Evolutionary conservation across 2,329 filamentous ascomycete species (phyloP).

Genomic region (Coniochaeta sp.): DNA sequence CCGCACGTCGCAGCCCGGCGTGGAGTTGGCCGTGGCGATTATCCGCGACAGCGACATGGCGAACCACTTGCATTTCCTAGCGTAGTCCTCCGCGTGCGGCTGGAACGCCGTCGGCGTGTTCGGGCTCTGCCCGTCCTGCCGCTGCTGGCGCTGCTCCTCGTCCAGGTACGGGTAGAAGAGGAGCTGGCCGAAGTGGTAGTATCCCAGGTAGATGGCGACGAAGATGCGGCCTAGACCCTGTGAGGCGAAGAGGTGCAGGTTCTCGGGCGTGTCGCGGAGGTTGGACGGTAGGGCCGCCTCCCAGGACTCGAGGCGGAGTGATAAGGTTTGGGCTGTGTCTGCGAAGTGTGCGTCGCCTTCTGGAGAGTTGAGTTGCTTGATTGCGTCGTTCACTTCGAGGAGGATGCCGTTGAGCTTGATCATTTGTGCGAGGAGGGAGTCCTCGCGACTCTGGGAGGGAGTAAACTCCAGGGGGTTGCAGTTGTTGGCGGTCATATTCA

Average conservation of each 20-base stretch:
- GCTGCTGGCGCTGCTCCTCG: conserved; percentile 6
- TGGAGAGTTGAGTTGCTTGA: conserved; percentile 19
- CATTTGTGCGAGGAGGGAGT: conserved; percentile 14
- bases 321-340: neutral
- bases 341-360: conserved; percentile 16
- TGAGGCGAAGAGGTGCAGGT: conserved; percentile 26
- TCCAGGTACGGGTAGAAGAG: conserved; percentile 38
- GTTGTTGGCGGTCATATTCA: conserved; percentile 8
- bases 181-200: conserved; percentile 37
- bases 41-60: conserved; percentile 29
- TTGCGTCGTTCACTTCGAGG: conserved; percentile 25
- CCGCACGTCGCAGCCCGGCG: conserved; percentile 28
- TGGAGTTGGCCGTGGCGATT: conserved; percentile 27
- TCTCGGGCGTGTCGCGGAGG: conserved; percentile 27
- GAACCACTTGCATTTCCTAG: conserved; percentile 29
- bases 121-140: neutral
- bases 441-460: neutral
- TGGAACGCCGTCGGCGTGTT: neutral
- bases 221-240: conserved; percentile 33
- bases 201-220: conserved; percentile 35
- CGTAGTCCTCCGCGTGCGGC: conserved; percentile 17
- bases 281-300: conserved; percentile 22
- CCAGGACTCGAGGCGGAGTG: conserved; percentile 19
- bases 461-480: neutral
- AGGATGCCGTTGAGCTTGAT: conserved; percentile 24